A percentile compares a stretch with the other conserved stretches of the same genome.
phyloP scores from a whole-genome alignment of 257 asterid species.

The Solanum rostratum region DNA sequence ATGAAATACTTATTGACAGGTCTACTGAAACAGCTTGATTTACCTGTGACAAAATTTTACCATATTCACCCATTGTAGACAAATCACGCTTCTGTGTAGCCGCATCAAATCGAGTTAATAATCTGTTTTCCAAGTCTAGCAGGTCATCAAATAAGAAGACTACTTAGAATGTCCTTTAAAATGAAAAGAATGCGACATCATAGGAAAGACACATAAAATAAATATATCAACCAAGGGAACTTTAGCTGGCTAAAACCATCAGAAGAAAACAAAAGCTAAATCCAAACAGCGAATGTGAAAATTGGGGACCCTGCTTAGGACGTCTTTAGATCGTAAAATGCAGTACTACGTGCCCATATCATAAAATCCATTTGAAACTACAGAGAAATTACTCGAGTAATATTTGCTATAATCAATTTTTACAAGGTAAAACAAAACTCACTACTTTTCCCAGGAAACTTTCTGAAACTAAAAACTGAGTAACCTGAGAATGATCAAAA shows the following conservation, averaged over 20 bases:
- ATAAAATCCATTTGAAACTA: background rate
- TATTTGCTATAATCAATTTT: background rate
- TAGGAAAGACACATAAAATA: background rate
- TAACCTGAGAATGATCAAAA: background rate
- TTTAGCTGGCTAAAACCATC: background rate
- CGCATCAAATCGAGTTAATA: conserved; percentile 76
- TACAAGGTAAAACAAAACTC: background rate
- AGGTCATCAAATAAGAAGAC: conserved; percentile 13
- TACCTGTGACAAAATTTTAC: conserved; percentile 91
- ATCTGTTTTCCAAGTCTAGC: conserved; percentile 91
- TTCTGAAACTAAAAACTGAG: background rate
- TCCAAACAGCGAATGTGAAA: background rate
- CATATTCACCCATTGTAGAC: conserved; percentile 97
- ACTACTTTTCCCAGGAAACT: background rate
- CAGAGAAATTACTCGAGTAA: background rate
- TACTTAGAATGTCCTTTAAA: conserved; percentile 1
- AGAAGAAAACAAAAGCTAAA: background rate
- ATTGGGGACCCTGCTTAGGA: background rate
- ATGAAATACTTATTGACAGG: background rate
- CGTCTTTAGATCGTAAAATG: background rate
- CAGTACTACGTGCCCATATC: background rate
- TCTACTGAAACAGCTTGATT: background rate
- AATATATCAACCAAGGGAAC: background rate
- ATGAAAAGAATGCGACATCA: background rate
- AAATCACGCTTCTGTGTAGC: conserved; percentile 88